Evolutionary conservation across 78 protist genomes (phyloP).

Genomic region (Dictyostelium citrinum): DNA sequence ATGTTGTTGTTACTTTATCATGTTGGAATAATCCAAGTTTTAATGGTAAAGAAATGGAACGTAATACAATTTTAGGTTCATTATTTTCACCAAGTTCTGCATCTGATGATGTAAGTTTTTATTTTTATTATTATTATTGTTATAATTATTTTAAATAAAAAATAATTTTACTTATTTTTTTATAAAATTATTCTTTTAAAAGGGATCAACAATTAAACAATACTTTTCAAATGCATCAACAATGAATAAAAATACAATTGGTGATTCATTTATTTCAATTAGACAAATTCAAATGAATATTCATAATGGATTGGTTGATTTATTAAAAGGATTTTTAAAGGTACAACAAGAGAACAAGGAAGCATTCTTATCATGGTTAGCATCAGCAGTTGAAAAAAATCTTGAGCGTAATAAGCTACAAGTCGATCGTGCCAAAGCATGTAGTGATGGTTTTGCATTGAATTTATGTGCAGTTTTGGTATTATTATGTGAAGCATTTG

Average conservation of each 20-base stretch:
- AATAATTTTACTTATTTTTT: neutral
- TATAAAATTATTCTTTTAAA: too few relatives aligned
- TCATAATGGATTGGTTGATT: neutral
- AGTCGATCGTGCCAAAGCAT: slow-evolving; percentile 9
- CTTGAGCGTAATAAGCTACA: slow-evolving; percentile 52
- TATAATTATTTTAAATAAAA: neutral
- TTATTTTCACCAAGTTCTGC: slow-evolving; percentile 28
- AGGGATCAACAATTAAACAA: slow-evolving; percentile 9
- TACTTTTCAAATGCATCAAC: slow-evolving; percentile 40
- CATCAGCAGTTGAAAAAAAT: slow-evolving; percentile 27
- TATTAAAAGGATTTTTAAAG: slow-evolving; percentile 11
- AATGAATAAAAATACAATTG: neutral
- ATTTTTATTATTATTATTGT: neutral
- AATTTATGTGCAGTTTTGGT: slow-evolving; percentile 53
- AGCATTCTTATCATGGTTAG: slow-evolving; percentile 61
- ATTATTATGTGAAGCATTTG: slow-evolving; percentile 62
- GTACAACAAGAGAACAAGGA: slow-evolving; percentile 27
- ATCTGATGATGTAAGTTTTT: slow-evolving; percentile 13
- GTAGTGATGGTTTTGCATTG: slow-evolving; percentile 67
- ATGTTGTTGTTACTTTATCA: slow-evolving; percentile 24
- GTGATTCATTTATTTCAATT: slow-evolving; percentile 47
- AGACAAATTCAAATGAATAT: slow-evolving; percentile 8
- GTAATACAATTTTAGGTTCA: slow-evolving; percentile 14
- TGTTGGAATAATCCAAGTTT: neutral
- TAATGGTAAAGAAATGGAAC: slow-evolving; percentile 63